phyloP scores from a whole-genome alignment of 73 alveolate genomes.

The Tetrahymena malaccensis region DNA sequence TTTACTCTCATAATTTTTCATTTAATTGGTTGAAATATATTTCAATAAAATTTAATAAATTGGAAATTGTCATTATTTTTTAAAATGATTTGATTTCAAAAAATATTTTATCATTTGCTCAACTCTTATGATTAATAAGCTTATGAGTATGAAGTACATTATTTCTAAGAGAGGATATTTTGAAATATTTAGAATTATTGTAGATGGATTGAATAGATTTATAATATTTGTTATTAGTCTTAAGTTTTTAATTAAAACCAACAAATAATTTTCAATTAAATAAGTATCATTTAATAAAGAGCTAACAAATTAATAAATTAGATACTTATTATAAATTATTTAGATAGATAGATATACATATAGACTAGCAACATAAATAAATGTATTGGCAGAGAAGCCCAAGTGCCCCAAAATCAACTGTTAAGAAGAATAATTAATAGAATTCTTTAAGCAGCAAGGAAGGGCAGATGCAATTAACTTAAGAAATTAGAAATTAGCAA shows the following conservation, averaged over 20 bases:
- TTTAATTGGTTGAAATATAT: no score
- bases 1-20: no score
- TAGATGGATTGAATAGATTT: neutral
- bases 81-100: no score
- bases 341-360: no score
- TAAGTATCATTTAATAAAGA: neutral
- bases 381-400: neutral
- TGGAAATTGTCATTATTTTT: no score
- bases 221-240: neutral
- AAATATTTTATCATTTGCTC: no score
- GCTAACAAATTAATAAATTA: neutral
- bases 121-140: no score
- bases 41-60: no score
- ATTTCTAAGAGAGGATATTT: no score
- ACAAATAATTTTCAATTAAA: no score
- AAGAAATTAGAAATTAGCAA: neutral
- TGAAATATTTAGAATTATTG: neutral
- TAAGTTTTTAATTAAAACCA: neutral
- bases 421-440: neutral
- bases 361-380: neutral
- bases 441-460: neutral
- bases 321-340: neutral
- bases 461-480: neutral
- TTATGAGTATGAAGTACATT: no score
- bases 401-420: neutral